Percentiles rank a stretch among this genome's conserved stretches.
Conservation (phyloP, 169 alveolate genomes). For the Plasmodium chabaudi region DNA sequence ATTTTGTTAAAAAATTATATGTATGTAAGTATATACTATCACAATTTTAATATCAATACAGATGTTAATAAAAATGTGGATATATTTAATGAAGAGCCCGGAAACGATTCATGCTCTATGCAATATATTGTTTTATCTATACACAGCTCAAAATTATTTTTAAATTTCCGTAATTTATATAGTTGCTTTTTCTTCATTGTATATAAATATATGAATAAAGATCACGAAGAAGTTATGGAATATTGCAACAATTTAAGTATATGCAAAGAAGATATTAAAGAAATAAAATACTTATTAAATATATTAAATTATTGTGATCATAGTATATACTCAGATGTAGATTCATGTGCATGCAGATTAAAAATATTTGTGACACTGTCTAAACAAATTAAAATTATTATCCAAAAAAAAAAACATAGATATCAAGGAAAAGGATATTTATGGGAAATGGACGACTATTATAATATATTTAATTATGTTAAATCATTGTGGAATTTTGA, state of each 20-base stretch:
- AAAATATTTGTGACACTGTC: constrained; percentile 66
- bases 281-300: constrained; percentile 68
- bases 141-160: constrained; percentile 66
- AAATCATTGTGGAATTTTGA: constrained; percentile 75
- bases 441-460: constrained; percentile 51
- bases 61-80: constrained; percentile 52
- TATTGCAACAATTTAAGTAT: constrained; percentile 72
- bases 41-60: constrained; percentile 67
- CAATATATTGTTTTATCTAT: constrained; percentile 69
- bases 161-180: constrained; percentile 52
- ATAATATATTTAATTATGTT: constrained; percentile 70
- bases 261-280: constrained; percentile 71
- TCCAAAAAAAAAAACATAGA: constrained; percentile 55
- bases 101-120: constrained; percentile 15
- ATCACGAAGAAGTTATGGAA: constrained; percentile 72
- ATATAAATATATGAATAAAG: constrained; percentile 59
- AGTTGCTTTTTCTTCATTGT: constrained; percentile 77
- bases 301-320: constrained; percentile 68
- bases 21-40: constrained; percentile 73
- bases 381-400: constrained; percentile 52
- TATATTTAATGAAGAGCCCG: constrained; percentile 29
- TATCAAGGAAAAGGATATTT: neutral
- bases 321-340: constrained; percentile 65
- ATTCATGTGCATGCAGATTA: constrained; percentile 75
- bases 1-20: constrained; percentile 59